phyloP scores from a whole-genome alignment of 176 grass and related monocot genomes.

The Alloteropsis semialata region DNA sequence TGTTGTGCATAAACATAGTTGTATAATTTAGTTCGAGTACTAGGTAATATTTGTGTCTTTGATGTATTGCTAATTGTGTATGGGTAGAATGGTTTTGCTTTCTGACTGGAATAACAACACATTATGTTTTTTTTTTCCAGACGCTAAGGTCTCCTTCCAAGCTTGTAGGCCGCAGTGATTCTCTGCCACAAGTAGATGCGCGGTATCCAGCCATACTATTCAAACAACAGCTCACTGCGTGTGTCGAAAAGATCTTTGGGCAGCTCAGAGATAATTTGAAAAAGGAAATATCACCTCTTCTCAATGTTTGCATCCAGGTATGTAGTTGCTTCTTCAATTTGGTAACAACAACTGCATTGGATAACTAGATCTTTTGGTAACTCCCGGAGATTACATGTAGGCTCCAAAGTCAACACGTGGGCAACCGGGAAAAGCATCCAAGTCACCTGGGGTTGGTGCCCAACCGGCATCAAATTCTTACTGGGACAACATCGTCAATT shows the following conservation, averaged over 20 bases:
- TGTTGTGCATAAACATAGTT: not conserved
- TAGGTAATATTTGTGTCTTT: not conserved
- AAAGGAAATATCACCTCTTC: slow-evolving; percentile 92
- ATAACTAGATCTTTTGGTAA: slow-evolving; percentile 4
- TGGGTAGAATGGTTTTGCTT: not conserved
- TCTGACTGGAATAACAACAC: not conserved
- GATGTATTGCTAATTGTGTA: not conserved
- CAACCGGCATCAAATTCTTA: slow-evolving; percentile 57
- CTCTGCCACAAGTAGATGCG: slow-evolving; percentile 75
- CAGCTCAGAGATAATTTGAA: slow-evolving; percentile 96
- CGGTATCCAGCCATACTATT: slow-evolving; percentile 94
- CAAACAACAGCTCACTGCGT: slow-evolving; percentile 96
- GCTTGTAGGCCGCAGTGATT: slow-evolving; percentile 62
- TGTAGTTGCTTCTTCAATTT: slow-evolving; percentile 7
- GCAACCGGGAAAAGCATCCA: slow-evolving; percentile 63
- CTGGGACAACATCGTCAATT: slow-evolving; percentile 89
- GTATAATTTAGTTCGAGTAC: not conserved
- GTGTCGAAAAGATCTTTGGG: slow-evolving; percentile 94
- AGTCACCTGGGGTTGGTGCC: slow-evolving; percentile 55
- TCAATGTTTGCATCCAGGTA: slow-evolving; percentile 96
- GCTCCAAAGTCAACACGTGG: slow-evolving; percentile 85
- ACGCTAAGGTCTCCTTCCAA: slow-evolving; percentile 62
- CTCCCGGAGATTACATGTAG: slow-evolving; percentile 39
- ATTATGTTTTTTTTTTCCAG: slow-evolving; percentile 40
- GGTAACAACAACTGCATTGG: not conserved